Evolutionary conservation across 768 basidiomycete species (phyloP), one percentile per base, ranked within the genome.

Genomic region (Suillus plorans): DNA sequence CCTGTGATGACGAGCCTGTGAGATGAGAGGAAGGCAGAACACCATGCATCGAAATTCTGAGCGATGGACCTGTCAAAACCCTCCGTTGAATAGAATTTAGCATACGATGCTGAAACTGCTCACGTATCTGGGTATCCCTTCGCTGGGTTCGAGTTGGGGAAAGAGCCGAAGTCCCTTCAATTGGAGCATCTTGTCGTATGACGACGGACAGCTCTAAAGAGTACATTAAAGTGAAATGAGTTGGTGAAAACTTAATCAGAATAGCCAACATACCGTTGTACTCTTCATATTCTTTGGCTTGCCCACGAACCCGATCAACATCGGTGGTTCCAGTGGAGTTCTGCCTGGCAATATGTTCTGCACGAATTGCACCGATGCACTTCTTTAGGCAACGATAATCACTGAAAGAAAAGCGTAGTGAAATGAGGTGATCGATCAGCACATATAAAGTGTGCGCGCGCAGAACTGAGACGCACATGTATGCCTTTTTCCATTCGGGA

Each of bases 371-470:
- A 16, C 79, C 79, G 28, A 93, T 88, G 16, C 81, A 80, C 67
- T 85, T 88, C 75, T 92, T 92, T 18, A 94, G 83, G 10, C 82
- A 85, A 2, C 83, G 83, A 70, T 93, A 94, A 72, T 93, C 86
- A 72, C 91, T 93, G 67, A 22, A 50, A 59, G 20, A 61, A 45
- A 52, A 18, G n/a, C 28, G 28, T 44, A 53, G 28, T 22, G 25
- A 61, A 37, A 60, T 52, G 28, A 31, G 50, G 47, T 47, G 39
- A 57, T 62, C 34, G n/a, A 39, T 47, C 34, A 62, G n/a, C 36
- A n/a, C 20, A 34, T n/a, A 47, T 39, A 53, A 9, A 36, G 36
- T 50, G 49, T 25, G 60, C 56, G 9, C 6, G 41, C 13, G 28
- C 31, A 50, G 18, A 64, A 65, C 34, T 68, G 66, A 5, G 22